Conservation (phyloP, 805 yeast species). For the Candida ipomoeae region DNA sequence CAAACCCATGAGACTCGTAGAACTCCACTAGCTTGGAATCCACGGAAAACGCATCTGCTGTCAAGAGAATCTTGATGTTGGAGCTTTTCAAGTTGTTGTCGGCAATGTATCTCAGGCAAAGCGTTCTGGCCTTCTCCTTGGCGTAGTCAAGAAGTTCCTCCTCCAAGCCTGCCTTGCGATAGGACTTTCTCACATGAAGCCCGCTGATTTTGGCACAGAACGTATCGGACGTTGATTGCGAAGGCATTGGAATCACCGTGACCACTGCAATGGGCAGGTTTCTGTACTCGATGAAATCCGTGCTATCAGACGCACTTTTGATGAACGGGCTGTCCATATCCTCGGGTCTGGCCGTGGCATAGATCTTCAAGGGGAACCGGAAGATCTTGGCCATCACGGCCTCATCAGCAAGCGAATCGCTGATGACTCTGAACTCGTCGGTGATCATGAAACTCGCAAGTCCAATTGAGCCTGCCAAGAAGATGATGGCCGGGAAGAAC, state of each 20-base stretch:
- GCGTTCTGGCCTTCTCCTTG: constrained; percentile 41
- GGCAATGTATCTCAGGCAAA: constrained; percentile 28
- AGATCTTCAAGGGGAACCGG: constrained; percentile 49
- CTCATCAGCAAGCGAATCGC: constrained; percentile 25
- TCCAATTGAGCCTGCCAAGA: constrained; percentile 32
- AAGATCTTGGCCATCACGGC: constrained; percentile 34
- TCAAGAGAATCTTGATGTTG: constrained; percentile 33
- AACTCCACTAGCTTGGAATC: constrained; percentile 39
- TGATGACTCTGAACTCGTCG: constrained; percentile 41
- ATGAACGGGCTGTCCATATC: constrained; percentile 25
- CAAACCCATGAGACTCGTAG: constrained; percentile 43
- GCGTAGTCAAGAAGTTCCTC: constrained; percentile 64
- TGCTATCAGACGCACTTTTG: constrained; percentile 38
- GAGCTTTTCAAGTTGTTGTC: constrained; percentile 20
- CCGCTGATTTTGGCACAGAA: constrained; percentile 53
- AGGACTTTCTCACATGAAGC: constrained; percentile 64
- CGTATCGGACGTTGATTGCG: constrained; percentile 34
- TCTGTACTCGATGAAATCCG: constrained; percentile 58
- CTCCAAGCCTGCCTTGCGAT: constrained; percentile 58
- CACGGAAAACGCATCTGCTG: constrained; percentile 49
- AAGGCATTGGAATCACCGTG: constrained; percentile 40
- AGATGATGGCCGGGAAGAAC: constrained; percentile 38
- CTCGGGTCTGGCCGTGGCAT: constrained; percentile 30
- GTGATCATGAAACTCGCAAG: constrained; percentile 42
- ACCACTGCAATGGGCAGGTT: constrained; percentile 67